These are phyloP conservation scores for Aureobasidium sp. DNA, from an alignment of 2,329 filamentous ascomycete genomes.

Conservation along the genomic window DNA sequence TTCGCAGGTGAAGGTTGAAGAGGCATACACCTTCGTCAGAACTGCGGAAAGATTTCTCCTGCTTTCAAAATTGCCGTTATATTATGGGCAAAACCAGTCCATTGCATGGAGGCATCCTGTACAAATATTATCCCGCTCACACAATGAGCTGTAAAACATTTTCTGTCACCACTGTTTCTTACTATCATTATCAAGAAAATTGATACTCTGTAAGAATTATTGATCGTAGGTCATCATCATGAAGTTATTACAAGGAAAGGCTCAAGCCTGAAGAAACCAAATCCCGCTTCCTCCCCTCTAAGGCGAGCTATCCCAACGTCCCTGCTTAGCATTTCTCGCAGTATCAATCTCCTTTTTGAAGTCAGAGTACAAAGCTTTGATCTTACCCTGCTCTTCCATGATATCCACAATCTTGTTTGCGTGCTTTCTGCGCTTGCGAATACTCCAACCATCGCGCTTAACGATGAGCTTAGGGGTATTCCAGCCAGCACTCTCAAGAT, in stretches of 20 bases:
- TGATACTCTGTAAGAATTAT: background rate
- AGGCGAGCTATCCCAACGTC: conserved; percentile 12
- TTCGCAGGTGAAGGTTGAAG: too few relatives aligned
- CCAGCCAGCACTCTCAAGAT: conserved; percentile 51
- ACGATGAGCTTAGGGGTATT: conserved; percentile 50
- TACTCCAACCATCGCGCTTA: conserved; percentile 52
- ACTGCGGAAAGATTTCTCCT: too few relatives aligned
- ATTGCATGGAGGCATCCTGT: background rate
- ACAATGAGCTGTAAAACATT: background rate
- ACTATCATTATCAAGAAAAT: background rate
- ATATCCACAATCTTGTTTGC: conserved; percentile 55
- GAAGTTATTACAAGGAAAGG: background rate
- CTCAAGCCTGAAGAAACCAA: background rate
- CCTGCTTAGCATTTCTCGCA: conserved; percentile 43
- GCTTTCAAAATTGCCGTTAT: too few relatives aligned
- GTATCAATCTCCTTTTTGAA: conserved; percentile 56
- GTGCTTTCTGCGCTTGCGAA: conserved; percentile 49
- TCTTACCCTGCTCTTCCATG: conserved; percentile 53
- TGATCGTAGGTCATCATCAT: background rate
- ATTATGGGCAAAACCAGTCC: background rate
- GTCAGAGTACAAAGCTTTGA: conserved; percentile 54
- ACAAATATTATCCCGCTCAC: background rate
- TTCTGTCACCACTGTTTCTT: too few relatives aligned
- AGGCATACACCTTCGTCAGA: too few relatives aligned
- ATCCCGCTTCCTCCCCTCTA: background rate